Percentiles rank a stretch among this genome's conserved stretches.
phyloP scores from a whole-genome alignment of 495 filamentous ascomycete species.

The Letharia lupina region DNA sequence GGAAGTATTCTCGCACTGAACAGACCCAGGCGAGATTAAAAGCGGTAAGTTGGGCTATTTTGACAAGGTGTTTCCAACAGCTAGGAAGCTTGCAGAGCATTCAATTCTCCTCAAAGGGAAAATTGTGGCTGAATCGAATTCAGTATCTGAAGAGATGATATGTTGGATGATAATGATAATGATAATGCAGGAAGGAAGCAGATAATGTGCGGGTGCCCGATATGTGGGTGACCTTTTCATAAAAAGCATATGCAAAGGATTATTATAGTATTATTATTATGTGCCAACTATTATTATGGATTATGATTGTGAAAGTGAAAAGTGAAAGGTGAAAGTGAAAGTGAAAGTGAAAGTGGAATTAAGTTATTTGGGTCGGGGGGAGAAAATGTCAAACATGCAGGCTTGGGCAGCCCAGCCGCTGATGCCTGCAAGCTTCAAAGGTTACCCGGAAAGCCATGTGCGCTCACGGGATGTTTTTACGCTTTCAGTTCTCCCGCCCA shows the following conservation, averaged over 20 bases:
- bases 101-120: slow-evolving; percentile 1
- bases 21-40: background rate
- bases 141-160: background rate
- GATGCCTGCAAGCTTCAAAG: slow-evolving; percentile 11
- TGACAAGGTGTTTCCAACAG: background rate
- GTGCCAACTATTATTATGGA: background rate
- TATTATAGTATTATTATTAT: background rate
- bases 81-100: background rate
- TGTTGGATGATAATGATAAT: background rate
- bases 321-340: no score
- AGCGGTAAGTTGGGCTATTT: background rate
- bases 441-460: slow-evolving; percentile 13
- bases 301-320: background rate
- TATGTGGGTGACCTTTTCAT: background rate
- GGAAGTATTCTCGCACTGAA: background rate
- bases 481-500: slow-evolving; percentile 1
- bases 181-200: background rate
- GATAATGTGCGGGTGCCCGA: slow-evolving; percentile 2
- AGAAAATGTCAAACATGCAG: slow-evolving; percentile 4
- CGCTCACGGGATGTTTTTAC: slow-evolving; percentile 7
- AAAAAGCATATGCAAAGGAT: background rate
- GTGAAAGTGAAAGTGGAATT: no score
- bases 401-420: slow-evolving; percentile 1
- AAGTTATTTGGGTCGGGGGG: background rate
- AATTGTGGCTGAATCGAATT: background rate